Conservation (phyloP, 2,329 filamentous ascomycete genomes). For the Sporothrix schenckii region DNA sequence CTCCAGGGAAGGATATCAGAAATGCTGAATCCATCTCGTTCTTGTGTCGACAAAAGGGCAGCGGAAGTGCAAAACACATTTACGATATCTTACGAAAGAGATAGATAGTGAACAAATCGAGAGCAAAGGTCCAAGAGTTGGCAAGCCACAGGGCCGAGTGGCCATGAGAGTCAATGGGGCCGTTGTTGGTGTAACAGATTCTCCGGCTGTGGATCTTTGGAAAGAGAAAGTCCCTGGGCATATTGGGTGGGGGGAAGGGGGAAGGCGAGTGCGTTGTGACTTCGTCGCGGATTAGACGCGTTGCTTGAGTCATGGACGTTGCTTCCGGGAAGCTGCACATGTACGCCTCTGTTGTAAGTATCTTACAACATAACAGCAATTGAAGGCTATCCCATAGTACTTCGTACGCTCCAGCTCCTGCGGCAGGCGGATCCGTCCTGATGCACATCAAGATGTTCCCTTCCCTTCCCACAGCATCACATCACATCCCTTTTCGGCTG, state of each 20-base stretch:
- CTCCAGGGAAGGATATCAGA: neutral
- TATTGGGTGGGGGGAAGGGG: no score
- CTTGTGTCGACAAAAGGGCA: neutral
- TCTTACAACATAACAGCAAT: no score
- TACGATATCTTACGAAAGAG: neutral
- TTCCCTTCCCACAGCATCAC: neutral
- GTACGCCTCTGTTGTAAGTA: neutral
- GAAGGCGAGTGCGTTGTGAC: neutral
- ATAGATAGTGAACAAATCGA: neutral
- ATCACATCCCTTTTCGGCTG: constrained; percentile 13
- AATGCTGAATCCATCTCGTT: no score
- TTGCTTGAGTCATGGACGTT: constrained; percentile 31
- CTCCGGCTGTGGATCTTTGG: neutral
- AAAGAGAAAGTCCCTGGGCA: neutral
- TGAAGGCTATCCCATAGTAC: neutral
- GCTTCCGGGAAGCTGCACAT: constrained; percentile 8
- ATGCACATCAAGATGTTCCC: constrained; percentile 20
- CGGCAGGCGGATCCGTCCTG: neutral
- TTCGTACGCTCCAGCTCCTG: neutral
- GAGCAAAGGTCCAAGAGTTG: neutral
- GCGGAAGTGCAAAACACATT: neutral
- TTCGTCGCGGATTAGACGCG: constrained; percentile 5
- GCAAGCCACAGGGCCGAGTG: neutral
- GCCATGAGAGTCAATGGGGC: constrained; percentile 10
- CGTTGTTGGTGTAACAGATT: constrained; percentile 16